Base-by-base conservation (phyloP, 805 yeast species). In the Suhomyces emberorum region DNA sequence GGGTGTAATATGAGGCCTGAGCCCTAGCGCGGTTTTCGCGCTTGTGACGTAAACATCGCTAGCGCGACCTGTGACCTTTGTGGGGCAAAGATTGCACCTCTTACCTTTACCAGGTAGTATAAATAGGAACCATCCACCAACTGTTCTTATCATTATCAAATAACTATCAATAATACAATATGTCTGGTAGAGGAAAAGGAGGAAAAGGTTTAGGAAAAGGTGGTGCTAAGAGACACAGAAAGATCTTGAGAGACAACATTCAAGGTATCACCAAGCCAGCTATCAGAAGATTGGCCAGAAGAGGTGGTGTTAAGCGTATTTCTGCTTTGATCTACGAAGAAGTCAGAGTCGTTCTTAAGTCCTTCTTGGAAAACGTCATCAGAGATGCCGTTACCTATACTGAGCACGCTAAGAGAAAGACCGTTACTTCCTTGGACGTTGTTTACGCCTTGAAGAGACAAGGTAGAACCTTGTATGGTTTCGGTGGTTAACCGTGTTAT, bases 281-380 rank as follows among this genome's bases (percentile, higher is more conserved):
- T 65, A 91, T 91, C 66, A 88, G 98, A 80, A 91, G 98, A 87
- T 84, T 91, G 63, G 98, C 98, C 37, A 91, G 98, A 83, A 88
- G 98, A 87, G 98, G 98, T 77, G 98, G 98, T 89, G 98, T 91
- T 67, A 91, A 91, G 84, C 96, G 98, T 86, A 91, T 91, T 63
- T 91, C 98, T 48, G 98, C 96, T 69, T 77, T 89, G 68, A 91
- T 91, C 69, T 91, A 91, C 79, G 98, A 91, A 76, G 97, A 91
- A 77, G 96, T 93, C 64, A 88, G 98, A 79, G 89, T 84, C 55
- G 97, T 93, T 54, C 78, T 91, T 54, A 89, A 89, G 77, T 77
- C 95, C 41, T 91, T 91, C 84, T 81, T 91, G 68, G 96, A 88
- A 74, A 83, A 86, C 64, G 96, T 93, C 56, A 91, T 91, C 75